These are phyloP conservation scores for Dittrichia graveolens DNA, from an alignment of 129 eudicot genomes.

Conservation along the genomic window DNA sequence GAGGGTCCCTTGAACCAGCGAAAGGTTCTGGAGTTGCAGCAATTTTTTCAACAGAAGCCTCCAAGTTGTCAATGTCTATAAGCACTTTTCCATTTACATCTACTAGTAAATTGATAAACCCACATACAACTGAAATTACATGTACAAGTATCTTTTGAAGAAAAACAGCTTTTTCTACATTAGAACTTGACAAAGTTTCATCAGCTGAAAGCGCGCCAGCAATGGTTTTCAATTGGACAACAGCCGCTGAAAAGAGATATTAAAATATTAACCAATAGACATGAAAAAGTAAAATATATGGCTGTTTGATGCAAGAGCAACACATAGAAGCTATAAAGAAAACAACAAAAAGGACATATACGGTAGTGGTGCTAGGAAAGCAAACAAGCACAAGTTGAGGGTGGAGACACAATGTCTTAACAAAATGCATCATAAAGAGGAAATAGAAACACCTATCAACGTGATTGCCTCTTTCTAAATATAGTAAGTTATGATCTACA, in stretches of 20 bases:
- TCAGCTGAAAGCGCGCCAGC: constrained; percentile 74
- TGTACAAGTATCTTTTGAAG: constrained; percentile 73
- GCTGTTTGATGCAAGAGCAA: constrained; percentile 27
- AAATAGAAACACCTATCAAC: not conserved
- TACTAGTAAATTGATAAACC: constrained; percentile 59
- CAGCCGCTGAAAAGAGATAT: constrained; percentile 67
- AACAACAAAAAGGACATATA: constrained; percentile 17
- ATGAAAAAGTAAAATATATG: not conserved
- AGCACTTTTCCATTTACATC: constrained; percentile 48
- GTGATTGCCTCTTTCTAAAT: constrained; percentile 1
- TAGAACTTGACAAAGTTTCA: constrained; percentile 52
- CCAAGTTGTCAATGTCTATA: constrained; percentile 42
- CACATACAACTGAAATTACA: constrained; percentile 70
- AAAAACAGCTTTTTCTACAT: constrained; percentile 54
- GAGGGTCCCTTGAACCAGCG: constrained; percentile 35
- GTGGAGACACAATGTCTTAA: not conserved
- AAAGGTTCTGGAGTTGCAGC: constrained; percentile 48
- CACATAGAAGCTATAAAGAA: not conserved
- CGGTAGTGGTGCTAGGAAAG: constrained; percentile 6
- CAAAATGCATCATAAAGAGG: not conserved
- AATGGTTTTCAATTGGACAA: constrained; percentile 89
- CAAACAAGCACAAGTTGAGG: constrained; percentile 5
- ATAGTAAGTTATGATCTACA: not conserved
- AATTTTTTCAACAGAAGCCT: constrained; percentile 40
- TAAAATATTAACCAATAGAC: constrained; percentile 19